These are phyloP conservation scores for Paxillus ammoniavirescens DNA, from an alignment of 768 basidiomycete genomes.

Conservation along the genomic window DNA sequence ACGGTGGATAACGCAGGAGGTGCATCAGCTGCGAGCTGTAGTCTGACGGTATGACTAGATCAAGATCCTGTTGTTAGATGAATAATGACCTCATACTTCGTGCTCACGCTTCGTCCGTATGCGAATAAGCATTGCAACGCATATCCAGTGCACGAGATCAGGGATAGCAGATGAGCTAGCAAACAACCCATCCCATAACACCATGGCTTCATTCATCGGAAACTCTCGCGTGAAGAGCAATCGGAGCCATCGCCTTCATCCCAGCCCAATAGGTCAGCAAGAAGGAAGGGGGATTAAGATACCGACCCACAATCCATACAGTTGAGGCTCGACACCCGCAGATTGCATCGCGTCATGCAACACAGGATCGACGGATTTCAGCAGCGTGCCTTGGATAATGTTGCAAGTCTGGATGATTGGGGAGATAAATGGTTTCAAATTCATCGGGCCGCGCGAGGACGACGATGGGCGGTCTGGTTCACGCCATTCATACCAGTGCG, in stretches of 20 bases:
- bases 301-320: constrained; percentile 85
- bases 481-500: constrained; percentile 79
- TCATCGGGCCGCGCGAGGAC: constrained; percentile 38
- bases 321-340: constrained; percentile 90
- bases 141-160: constrained; percentile 80
- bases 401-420: constrained; percentile 87
- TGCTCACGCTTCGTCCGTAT: constrained; percentile 87
- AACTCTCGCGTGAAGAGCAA: constrained; percentile 94
- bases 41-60: constrained; percentile 78
- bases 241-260: constrained; percentile 83
- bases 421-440: constrained; percentile 66
- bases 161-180: constrained; percentile 74
- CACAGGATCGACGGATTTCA: constrained; percentile 77
- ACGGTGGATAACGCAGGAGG: constrained; percentile 80
- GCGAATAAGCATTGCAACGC: constrained; percentile 92
- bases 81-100: not conserved
- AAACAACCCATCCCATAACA: constrained; percentile 95
- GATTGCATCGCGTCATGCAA: constrained; percentile 74
- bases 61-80: constrained; percentile 13
- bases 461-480: constrained; percentile 35
- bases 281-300: constrained; percentile 6
- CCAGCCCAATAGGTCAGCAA: constrained; percentile 9
- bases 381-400: constrained; percentile 67
- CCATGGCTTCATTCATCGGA: constrained; percentile 73
- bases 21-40: constrained; percentile 83